These are phyloP conservation scores for Rhynchospora pubera DNA, from an alignment of 176 grass and related monocot genomes.

Conservation along the genomic window DNA sequence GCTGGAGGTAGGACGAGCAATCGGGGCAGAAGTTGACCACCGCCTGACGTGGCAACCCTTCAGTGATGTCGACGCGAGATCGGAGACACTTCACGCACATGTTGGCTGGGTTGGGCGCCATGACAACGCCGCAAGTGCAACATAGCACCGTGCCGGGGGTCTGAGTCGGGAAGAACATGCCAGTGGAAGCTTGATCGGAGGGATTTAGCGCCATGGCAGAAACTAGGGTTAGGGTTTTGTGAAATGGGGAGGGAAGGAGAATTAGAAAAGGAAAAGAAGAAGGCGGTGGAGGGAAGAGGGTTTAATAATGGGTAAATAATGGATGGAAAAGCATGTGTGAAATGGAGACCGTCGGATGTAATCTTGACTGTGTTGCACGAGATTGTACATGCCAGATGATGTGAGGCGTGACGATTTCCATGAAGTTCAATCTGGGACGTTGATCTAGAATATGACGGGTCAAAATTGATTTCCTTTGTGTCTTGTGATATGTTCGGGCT, in stretches of 20 bases:
- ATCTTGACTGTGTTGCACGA: not conserved
- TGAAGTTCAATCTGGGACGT: not conserved
- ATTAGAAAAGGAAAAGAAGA: not conserved
- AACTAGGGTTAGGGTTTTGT: conserved; percentile 34
- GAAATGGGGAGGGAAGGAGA: not conserved
- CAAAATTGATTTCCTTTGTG: too few relatives aligned
- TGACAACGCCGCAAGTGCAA: conserved; percentile 83
- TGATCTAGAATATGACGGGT: not conserved
- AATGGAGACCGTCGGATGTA: conserved; percentile 7
- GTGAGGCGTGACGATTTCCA: conserved; percentile 3
- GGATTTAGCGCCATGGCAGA: conserved; percentile 30
- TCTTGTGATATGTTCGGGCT: too few relatives aligned
- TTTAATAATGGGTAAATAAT: not conserved
- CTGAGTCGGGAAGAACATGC: conserved; percentile 80
- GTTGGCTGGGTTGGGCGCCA: conserved; percentile 82
- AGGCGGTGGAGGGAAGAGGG: not conserved
- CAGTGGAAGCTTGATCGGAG: conserved; percentile 36
- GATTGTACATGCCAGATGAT: not conserved
- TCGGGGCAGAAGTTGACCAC: conserved; percentile 57
- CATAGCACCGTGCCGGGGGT: conserved; percentile 85
- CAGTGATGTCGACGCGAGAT: conserved; percentile 62
- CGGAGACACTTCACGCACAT: conserved; percentile 86
- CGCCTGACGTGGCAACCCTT: conserved; percentile 50
- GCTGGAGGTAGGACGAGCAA: conserved; percentile 54
- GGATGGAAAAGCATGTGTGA: not conserved